Conservation (phyloP, 805 yeast species). For the Candida adriatica region DNA sequence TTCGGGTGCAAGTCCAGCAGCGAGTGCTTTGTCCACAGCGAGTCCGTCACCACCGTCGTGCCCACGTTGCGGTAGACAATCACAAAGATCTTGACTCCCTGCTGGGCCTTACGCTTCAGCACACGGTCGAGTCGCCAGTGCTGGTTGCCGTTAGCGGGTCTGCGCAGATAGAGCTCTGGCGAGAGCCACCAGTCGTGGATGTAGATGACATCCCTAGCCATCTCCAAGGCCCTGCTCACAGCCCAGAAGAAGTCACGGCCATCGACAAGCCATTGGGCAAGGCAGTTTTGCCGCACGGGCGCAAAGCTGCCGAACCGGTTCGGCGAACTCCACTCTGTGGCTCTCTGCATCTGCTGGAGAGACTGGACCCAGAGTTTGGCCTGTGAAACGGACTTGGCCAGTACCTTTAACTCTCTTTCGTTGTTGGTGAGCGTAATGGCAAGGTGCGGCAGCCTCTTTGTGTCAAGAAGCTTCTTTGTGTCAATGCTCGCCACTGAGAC, state of each 20-base stretch:
- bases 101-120: conserved; percentile 81
- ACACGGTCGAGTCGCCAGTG: conserved; percentile 88
- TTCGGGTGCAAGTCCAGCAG: conserved; percentile 79
- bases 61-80: conserved; percentile 93
- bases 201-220: conserved; percentile 89
- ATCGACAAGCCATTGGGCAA: conserved; percentile 96
- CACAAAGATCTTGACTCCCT: conserved; percentile 90
- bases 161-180: conserved; percentile 86
- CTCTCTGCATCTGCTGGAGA: conserved; percentile 57
- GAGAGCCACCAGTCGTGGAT: conserved; percentile 99
- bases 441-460: conserved; percentile 38
- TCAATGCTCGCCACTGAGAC: conserved; percentile 21
- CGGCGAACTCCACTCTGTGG: conserved; percentile 63
- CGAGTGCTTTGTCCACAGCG: conserved; percentile 91
- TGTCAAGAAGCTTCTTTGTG: conserved; percentile 19
- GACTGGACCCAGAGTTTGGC: conserved; percentile 72
- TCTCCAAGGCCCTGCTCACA: conserved; percentile 80
- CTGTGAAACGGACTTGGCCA: conserved; percentile 59
- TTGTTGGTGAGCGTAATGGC: conserved; percentile 58
- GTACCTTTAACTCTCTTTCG: conserved; percentile 70
- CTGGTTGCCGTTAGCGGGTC: conserved; percentile 95
- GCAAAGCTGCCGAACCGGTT: conserved; percentile 89
- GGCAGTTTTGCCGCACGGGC: conserved; percentile 77
- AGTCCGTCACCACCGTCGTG: conserved; percentile 86
- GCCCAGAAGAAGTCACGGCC: conserved; percentile 97